Evolutionary conservation across 2,329 filamentous ascomycete species (phyloP).

Genomic region (Diplodia corticola): DNA sequence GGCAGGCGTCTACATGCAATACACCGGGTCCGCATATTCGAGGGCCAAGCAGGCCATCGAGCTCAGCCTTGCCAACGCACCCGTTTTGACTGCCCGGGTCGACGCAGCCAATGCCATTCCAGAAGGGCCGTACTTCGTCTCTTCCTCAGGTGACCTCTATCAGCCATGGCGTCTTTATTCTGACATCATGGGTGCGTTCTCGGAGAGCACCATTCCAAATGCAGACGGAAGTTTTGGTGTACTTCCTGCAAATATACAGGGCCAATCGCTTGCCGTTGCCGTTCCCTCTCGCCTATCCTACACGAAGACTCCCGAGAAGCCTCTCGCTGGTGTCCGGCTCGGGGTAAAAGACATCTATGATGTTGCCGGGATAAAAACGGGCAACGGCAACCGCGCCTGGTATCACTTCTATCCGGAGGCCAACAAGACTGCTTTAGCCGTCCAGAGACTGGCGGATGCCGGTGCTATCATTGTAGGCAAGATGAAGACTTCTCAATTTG

Average conservation of each 20-base stretch:
- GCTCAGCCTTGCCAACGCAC: not conserved
- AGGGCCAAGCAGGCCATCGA: not conserved
- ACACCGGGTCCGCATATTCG: constrained; percentile 5
- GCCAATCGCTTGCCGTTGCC: constrained; percentile 48
- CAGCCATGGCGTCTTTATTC: constrained; percentile 53
- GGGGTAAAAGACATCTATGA: constrained; percentile 66
- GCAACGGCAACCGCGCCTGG: constrained; percentile 61
- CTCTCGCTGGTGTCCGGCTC: constrained; percentile 61
- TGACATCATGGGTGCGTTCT: constrained; percentile 53
- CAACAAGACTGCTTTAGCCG: constrained; percentile 50
- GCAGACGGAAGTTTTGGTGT: constrained; percentile 45
- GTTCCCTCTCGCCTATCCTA: constrained; percentile 64
- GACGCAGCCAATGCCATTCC: constrained; percentile 33
- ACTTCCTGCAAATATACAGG: constrained; percentile 46
- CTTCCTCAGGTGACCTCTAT: constrained; percentile 47
- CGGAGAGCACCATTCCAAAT: constrained; percentile 46
- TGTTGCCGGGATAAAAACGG: constrained; percentile 57
- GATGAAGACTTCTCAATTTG: constrained; percentile 49
- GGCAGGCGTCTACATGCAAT: constrained; percentile 31
- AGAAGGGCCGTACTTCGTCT: constrained; percentile 54
- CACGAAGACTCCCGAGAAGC: constrained; percentile 54
- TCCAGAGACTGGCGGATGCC: constrained; percentile 59
- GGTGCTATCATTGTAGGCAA: constrained; percentile 56
- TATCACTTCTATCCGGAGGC: constrained; percentile 53
- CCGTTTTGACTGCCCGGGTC: not conserved